These are phyloP conservation scores for Leucogyrophana mollusca DNA, from an alignment of 768 basidiomycete species.

Conservation along the genomic window DNA sequence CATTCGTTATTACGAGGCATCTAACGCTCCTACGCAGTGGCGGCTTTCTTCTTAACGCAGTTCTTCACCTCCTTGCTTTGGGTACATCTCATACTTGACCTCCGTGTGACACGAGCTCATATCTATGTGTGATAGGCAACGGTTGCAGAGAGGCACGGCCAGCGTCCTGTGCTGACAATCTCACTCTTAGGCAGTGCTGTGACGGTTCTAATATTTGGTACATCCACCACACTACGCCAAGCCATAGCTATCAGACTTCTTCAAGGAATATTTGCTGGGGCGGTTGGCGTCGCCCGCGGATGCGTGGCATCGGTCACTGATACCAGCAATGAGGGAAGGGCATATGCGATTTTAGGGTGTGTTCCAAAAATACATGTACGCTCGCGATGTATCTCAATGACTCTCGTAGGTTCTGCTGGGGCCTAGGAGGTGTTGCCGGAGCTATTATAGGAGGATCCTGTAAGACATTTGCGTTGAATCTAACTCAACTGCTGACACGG, in stretches of 20 bases:
- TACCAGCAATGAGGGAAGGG: slow-evolving; percentile 87
- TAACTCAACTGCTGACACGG: not conserved
- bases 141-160: slow-evolving; percentile 90
- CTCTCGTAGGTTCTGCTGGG: slow-evolving; percentile 81
- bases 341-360: slow-evolving; percentile 90
- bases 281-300: slow-evolving; percentile 92
- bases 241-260: slow-evolving; percentile 85
- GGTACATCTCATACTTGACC: slow-evolving; percentile 42
- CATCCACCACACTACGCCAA: slow-evolving; percentile 69
- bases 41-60: slow-evolving; percentile 91
- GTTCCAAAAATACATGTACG: not conserved
- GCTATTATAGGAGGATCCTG: slow-evolving; percentile 84
- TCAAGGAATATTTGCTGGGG: slow-evolving; percentile 91
- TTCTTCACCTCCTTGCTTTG: slow-evolving; percentile 94
- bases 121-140: slow-evolving; percentile 56
- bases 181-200: slow-evolving; percentile 85
- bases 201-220: slow-evolving; percentile 78
- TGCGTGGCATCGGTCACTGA: slow-evolving; percentile 88
- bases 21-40: slow-evolving; percentile 42
- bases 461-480: slow-evolving; percentile 36
- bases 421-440: slow-evolving; percentile 91
- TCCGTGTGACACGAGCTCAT: slow-evolving; percentile 10
- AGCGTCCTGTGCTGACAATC: slow-evolving; percentile 78
- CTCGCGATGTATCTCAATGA: slow-evolving; percentile 1
- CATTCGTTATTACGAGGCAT: slow-evolving; percentile 9